A percentile compares a stretch with the other conserved stretches of the same genome.
These are phyloP conservation scores for Quercus parvula DNA, from an alignment of 306 rosid species.

Conservation along the genomic window DNA sequence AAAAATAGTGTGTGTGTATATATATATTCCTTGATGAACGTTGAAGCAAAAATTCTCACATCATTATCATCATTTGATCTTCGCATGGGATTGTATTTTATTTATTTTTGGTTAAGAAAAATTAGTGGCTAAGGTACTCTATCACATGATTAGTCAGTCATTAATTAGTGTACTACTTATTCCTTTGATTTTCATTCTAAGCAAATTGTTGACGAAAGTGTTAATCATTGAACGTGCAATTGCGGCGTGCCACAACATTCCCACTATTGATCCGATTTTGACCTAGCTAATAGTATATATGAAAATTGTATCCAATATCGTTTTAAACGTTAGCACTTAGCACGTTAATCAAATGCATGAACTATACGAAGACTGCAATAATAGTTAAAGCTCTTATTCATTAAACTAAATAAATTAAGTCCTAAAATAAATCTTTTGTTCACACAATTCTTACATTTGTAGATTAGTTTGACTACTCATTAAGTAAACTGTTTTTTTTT, in stretches of 20 bases:
- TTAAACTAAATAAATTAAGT: too few species aligned
- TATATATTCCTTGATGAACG: too few species aligned
- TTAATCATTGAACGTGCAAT: neutral
- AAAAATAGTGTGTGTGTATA: too few species aligned
- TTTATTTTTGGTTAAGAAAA: neutral
- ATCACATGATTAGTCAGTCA: neutral
- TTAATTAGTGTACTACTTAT: neutral
- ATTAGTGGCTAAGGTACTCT: neutral
- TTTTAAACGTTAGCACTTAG: neutral
- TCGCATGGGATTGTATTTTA: neutral
- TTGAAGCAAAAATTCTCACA: neutral
- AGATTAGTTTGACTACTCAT: too few species aligned
- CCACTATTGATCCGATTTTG: neutral
- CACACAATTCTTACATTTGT: too few species aligned
- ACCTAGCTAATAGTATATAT: neutral
- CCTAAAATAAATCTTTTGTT: too few species aligned
- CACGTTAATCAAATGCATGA: conserved; percentile 16
- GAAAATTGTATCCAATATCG: neutral
- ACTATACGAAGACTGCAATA: neutral
- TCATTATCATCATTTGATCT: neutral
- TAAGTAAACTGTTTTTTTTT: too few species aligned
- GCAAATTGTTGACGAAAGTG: neutral
- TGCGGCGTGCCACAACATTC: neutral
- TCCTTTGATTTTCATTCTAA: neutral
- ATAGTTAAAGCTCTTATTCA: too few species aligned